Base-by-base conservation (phyloP, 2,329 filamentous ascomycete genomes). In the Scedosporium dehoogii region DNA sequence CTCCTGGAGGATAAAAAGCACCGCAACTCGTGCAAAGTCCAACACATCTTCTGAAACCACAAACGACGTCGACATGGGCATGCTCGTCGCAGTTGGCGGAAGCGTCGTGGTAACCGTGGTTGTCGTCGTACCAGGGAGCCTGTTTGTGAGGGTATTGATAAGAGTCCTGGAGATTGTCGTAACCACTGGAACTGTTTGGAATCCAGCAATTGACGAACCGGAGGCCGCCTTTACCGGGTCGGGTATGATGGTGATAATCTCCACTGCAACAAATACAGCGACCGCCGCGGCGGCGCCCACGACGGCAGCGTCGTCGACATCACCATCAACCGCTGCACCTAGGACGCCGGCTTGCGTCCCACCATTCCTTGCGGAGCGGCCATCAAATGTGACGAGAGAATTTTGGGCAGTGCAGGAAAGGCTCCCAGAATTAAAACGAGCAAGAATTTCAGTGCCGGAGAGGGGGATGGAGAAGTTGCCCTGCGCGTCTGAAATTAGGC, bases 341-440 rank as follows among this genome's bases (percentile, higher is more conserved):
- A 66, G 64, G 6, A 71, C 70, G 46, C 70, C 68, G 5, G 70
- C 65, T 16, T 70, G 64, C 4, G 66, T 68, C 14, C 67, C 69
- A 18, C 73, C 72, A 14, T 70, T 66, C 33, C 78, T 73, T 3
- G 73, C 70, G 2, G 76, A 73, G 62, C 73, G 73, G 4, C 87
- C 88, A 67, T 90, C 84, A 72, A 97, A 96, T 0, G 90, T 91
- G 16, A 97, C 88, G 3, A 99, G 80, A 0, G 91, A 88, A 69
- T 97, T 97, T 72, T 97, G 89, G 0, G 87, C 85, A 7, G 85
- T 85, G 73, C 94, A 99, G 62, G 89, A 92, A 16, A 96, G 78
- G 66, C 88, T 88, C 38, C 83, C 84, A 5, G 81, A 76, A 69
- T 89, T 93, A 73, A 97, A 90, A 58, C 91, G 83, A 1, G 87